phyloP scores from a whole-genome alignment of 305 asterid genomes.

The Fraxinus sp. region DNA sequence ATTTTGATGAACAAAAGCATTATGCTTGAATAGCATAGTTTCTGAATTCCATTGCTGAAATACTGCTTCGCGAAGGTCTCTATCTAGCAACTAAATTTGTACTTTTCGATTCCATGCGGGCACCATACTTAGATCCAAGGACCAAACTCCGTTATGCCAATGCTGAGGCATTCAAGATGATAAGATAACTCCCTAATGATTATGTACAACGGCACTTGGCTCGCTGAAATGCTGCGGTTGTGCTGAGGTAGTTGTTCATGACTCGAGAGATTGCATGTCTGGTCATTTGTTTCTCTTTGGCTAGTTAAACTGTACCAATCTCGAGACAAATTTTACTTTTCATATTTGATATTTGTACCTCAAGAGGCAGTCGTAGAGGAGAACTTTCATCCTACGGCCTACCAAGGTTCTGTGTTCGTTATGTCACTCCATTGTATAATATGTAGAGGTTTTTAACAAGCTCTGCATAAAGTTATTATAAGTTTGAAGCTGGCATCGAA shows the following conservation, averaged over 20 bases:
- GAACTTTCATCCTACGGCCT: neutral
- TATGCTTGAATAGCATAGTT: no score
- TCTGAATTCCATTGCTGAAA: neutral
- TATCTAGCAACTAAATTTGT: neutral
- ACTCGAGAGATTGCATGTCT: neutral
- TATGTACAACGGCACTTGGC: slow-evolving; percentile 84
- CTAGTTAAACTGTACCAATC: neutral
- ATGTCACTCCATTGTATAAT: neutral
- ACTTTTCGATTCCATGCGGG: slow-evolving; percentile 43
- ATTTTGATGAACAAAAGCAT: no score
- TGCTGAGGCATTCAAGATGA: slow-evolving; percentile 70
- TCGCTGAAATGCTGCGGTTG: slow-evolving; percentile 88
- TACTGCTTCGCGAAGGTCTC: neutral
- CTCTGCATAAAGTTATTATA: no score
- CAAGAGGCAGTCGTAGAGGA: neutral
- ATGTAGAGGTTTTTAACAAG: no score
- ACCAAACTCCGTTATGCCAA: slow-evolving; percentile 86
- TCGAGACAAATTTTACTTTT: neutral
- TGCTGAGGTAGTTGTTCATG: slow-evolving; percentile 51
- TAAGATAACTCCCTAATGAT: slow-evolving; percentile 80
- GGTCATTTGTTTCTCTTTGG: neutral
- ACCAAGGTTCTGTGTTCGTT: neutral
- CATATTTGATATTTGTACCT: neutral
- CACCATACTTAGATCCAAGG: slow-evolving; percentile 92
- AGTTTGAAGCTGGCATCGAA: neutral